Evolutionary conservation across 2,329 filamentous ascomycete species (phyloP), one percentile per base, ranked within the genome.

Genomic region (Achaetomium macrosporum): DNA sequence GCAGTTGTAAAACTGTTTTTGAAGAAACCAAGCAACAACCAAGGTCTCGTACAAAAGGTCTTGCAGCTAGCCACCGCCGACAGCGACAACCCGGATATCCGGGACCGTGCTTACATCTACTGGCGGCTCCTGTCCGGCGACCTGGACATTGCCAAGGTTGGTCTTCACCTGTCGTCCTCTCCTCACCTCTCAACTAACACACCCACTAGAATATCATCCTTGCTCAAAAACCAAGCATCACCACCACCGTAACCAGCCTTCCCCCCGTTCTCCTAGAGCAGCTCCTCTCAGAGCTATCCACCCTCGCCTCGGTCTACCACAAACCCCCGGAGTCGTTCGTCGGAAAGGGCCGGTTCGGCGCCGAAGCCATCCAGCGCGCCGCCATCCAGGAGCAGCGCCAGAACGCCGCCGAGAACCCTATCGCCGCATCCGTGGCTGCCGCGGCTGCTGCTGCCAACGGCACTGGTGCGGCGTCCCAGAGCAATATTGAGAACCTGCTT

Each of bases 271-370:
- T 99, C 7, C 80, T 99, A 41, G 92, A 99, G 57, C 85, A 90
- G 68, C 83, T 99, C n/a, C 82, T 99, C 9, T 78, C 80, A 10
- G 92, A 99, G 69, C 82, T 99, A 31, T 97, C 92, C 12, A 96
- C 93, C 10, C 81, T 99, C 30, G 90, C 93, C 8, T 97, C 92
- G 1, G 93, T 99, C 19, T 99, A 99, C 73, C 93, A 99, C 81
- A 97, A 96, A 73, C 91, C 91, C 9, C 91, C 93, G 42, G 90
- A 95, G 78, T 90, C 92, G n/a, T 99, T 99, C 70, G 86, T 99
- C 53, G 93, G 93, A 61, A 90, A 95, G 71, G 93, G 93, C 40
- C 85, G 92, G 42, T 96, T 89, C 62, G 93, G 92, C 36, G 91
- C 93, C 45, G 91, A 96, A 69, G 90, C 89, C 56, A 90, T 99